Percentiles rank a stretch among this genome's conserved stretches.
phyloP scores from a whole-genome alignment of 345 rosid genomes.

The Rhodamnia argentea region DNA sequence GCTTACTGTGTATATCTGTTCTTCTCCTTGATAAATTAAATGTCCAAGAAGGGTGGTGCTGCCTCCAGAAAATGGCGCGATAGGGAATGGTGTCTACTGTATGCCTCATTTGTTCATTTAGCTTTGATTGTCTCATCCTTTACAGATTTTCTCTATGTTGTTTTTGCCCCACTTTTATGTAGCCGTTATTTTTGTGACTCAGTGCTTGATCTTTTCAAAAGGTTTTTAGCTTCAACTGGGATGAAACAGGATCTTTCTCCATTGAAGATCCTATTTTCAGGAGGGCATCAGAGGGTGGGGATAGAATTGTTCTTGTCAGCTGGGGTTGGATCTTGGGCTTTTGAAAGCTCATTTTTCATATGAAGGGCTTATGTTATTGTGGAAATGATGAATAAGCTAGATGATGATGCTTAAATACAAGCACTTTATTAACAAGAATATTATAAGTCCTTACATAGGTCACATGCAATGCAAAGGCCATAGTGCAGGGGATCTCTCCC shows the following conservation, averaged over 20 bases:
- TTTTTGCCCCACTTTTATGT: neutral
- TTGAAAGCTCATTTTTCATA: neutral
- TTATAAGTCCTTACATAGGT: neutral
- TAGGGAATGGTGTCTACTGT: neutral
- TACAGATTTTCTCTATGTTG: neutral
- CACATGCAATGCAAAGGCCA: neutral
- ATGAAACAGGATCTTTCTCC: neutral
- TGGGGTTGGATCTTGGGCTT: neutral
- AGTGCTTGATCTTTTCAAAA: neutral
- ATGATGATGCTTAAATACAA: neutral
- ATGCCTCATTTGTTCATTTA: neutral
- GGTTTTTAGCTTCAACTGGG: neutral
- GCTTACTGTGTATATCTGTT: too few species aligned
- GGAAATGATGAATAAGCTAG: neutral
- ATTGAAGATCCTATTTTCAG: neutral
- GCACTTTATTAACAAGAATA: neutral
- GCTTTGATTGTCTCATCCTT: neutral
- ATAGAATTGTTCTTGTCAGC: neutral
- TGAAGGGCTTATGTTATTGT: neutral
- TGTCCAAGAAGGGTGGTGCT: too few species aligned
- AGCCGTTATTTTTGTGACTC: neutral
- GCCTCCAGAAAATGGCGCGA: neutral
- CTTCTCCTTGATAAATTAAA: too few species aligned
- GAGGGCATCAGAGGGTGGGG: neutral
- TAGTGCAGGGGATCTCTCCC: neutral